A percentile compares a stretch with the other conserved stretches of the same genome.
Evolutionary conservation across 495 filamentous ascomycete species (phyloP).

Genomic region (Beverwykella pulmonaria): DNA sequence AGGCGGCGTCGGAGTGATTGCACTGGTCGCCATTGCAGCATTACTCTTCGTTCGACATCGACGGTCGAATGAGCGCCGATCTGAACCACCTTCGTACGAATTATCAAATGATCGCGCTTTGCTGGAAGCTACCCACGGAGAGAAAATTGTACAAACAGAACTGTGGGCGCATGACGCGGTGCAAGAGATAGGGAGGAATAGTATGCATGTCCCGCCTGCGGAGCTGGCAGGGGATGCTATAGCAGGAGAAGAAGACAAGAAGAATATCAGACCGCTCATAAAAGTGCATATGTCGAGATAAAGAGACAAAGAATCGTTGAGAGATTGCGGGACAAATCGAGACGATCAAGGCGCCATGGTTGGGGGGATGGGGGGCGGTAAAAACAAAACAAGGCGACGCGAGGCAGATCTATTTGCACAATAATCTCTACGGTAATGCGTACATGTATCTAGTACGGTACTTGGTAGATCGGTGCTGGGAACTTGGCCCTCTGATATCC

Average conservation of each 20-base stretch:
- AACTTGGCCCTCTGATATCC: background rate
- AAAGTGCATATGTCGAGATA: background rate
- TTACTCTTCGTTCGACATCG: conserved; percentile 5
- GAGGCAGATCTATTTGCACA: too few species aligned
- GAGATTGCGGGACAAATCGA: too few species aligned
- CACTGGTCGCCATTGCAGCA: background rate
- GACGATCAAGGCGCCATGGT: too few species aligned
- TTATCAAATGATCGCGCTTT: background rate
- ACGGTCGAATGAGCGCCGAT: background rate
- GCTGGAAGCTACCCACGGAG: background rate
- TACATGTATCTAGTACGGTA: background rate
- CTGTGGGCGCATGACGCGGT: conserved; percentile 16
- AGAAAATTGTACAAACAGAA: conserved; percentile 6
- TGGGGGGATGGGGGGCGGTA: background rate
- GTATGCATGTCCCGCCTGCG: conserved; percentile 13
- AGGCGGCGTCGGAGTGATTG: conserved; percentile 11
- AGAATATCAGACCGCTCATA: background rate
- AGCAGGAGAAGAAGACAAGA: conserved; percentile 6
- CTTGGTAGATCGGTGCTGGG: background rate
- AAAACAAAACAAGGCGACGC: background rate
- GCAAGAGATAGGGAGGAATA: conserved; percentile 25
- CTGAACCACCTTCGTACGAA: conserved; percentile 13
- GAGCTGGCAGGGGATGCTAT: conserved; percentile 14
- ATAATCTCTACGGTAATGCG: too few species aligned
- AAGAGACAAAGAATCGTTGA: too few species aligned